These are phyloP conservation scores for Heritiera littoralis DNA, from an alignment of 345 rosid species.

Conservation along the genomic window DNA sequence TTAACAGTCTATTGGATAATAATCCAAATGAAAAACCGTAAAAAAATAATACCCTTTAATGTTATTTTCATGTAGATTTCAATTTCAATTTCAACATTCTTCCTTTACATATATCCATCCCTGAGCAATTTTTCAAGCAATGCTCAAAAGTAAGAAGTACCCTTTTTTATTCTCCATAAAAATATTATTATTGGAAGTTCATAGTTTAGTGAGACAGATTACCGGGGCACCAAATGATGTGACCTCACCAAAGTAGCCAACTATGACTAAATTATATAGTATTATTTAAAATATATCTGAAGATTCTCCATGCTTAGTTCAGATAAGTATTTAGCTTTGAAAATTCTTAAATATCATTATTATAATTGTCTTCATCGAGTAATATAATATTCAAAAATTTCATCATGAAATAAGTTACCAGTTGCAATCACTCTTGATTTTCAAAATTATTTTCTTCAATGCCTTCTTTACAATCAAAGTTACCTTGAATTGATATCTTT, in stretches of 20 bases:
- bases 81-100: not conserved
- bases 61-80: conserved; percentile 1
- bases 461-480: conserved; percentile 20
- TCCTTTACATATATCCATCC: not conserved
- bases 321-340: not conserved
- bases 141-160: not conserved
- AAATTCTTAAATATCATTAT: conserved; percentile 7
- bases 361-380: not conserved
- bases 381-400: not conserved
- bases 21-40: too few species aligned
- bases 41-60: not conserved
- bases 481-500: conserved; percentile 24
- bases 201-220: not conserved
- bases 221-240: conserved; percentile 22
- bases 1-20: too few species aligned
- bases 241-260: conserved; percentile 25
- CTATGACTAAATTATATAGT: conserved; percentile 5
- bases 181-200: not conserved
- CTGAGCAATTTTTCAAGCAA: not conserved
- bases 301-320: conserved; percentile 30
- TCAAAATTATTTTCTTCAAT: conserved; percentile 1
- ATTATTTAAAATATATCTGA: not conserved
- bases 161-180: not conserved
- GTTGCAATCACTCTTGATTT: not conserved
- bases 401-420: conserved; percentile 1